These are phyloP conservation scores for Lachnellula suecica DNA, from an alignment of 2,329 filamentous ascomycete species.

Conservation along the genomic window DNA sequence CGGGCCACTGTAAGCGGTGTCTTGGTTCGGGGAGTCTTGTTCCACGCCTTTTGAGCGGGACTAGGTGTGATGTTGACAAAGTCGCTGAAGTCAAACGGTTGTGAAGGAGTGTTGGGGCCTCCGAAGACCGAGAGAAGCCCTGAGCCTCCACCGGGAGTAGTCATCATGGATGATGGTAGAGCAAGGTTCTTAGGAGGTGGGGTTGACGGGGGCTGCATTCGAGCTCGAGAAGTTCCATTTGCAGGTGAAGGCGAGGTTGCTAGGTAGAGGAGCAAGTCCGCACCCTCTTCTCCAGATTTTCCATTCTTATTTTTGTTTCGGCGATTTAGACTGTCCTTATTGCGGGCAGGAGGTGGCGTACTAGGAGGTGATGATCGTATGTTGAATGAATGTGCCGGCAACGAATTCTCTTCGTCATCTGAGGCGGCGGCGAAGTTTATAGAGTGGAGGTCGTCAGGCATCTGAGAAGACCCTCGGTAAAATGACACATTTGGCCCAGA, in stretches of 20 bases:
- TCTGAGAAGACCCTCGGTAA: slow-evolving; percentile 56
- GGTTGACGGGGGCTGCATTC: slow-evolving; percentile 72
- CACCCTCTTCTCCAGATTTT: slow-evolving; percentile 74
- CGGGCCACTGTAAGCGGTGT: slow-evolving; percentile 29
- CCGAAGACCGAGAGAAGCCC: slow-evolving; percentile 66
- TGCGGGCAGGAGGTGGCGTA: slow-evolving; percentile 71
- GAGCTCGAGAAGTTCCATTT: slow-evolving; percentile 51
- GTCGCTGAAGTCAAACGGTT: slow-evolving; percentile 88
- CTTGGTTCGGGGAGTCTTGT: slow-evolving; percentile 29
- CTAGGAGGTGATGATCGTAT: slow-evolving; percentile 79
- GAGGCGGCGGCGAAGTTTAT: slow-evolving; percentile 62
- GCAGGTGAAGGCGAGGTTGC: slow-evolving; percentile 90
- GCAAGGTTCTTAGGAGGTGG: slow-evolving; percentile 70
- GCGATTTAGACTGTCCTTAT: slow-evolving; percentile 45
- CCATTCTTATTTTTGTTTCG: slow-evolving; percentile 51
- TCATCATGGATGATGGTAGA: slow-evolving; percentile 83
- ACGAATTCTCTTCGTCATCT: slow-evolving; percentile 81
- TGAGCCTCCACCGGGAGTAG: slow-evolving; percentile 72
- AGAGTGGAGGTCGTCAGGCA: slow-evolving; percentile 62
- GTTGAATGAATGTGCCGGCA: slow-evolving; percentile 75
- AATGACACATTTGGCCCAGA: slow-evolving; percentile 75
- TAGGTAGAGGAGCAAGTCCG: slow-evolving; percentile 78
- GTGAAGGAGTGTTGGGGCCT: slow-evolving; percentile 73
- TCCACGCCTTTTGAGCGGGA: slow-evolving; percentile 84
- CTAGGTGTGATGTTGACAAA: slow-evolving; percentile 98